phyloP scores from a whole-genome alignment of 345 rosid species.

The Laguncularia racemosa region DNA sequence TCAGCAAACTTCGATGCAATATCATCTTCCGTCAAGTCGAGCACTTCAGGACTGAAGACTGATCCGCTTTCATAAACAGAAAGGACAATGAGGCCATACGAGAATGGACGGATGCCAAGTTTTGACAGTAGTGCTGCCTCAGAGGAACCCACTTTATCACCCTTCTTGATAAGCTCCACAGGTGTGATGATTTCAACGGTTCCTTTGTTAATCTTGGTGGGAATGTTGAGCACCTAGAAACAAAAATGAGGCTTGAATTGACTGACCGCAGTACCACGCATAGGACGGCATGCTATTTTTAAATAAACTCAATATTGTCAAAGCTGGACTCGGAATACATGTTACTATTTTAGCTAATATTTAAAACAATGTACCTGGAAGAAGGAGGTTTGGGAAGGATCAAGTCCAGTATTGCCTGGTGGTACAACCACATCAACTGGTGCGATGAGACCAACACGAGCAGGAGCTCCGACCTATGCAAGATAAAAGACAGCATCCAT shows the following conservation, averaged over 20 bases:
- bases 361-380: conserved; percentile 53
- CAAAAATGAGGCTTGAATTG: conserved; percentile 30
- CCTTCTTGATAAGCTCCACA: conserved; percentile 92
- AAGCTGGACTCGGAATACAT: conserved; percentile 23
- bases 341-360: neutral
- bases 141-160: conserved; percentile 93
- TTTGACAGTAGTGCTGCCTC: conserved; percentile 61
- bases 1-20: conserved; percentile 26
- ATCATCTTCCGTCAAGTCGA: conserved; percentile 37
- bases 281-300: conserved; percentile 1
- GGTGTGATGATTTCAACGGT: conserved; percentile 93
- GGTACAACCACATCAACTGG: conserved; percentile 92
- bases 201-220: conserved; percentile 99
- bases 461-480: conserved; percentile 92
- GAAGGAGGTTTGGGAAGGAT: conserved; percentile 95
- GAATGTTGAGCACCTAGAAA: conserved; percentile 74
- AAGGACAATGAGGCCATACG: conserved; percentile 36
- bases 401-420: conserved; percentile 96
- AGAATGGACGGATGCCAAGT: conserved; percentile 45
- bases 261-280: conserved; percentile 40
- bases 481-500: conserved; percentile 20
- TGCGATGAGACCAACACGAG: conserved; percentile 94
- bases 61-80: conserved; percentile 42
- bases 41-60: conserved; percentile 48
- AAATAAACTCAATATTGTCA: conserved; percentile 25